Evolutionary conservation across 2,329 filamentous ascomycete genomes (phyloP).

Genomic region (Arthrobotrys musiformis): DNA sequence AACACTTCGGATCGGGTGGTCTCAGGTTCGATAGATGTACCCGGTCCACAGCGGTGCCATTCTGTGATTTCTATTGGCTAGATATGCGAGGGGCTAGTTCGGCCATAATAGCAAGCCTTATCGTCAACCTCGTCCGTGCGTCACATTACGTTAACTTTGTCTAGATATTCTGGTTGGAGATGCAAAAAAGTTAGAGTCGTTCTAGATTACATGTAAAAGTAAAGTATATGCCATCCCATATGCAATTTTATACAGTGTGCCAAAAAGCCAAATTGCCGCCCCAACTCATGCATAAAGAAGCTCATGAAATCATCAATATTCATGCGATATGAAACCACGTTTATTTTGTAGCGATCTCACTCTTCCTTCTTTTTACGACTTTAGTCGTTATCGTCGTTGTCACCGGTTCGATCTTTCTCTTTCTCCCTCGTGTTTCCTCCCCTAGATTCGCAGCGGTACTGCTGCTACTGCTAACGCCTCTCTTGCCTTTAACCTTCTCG

Average conservation of each 20-base stretch:
- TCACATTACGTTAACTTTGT: neutral
- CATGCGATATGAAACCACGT: neutral
- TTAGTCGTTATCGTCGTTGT: neutral
- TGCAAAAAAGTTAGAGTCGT: neutral
- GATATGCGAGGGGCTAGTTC: neutral
- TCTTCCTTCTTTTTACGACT: conserved; percentile 6
- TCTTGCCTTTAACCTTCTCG: conserved; percentile 53
- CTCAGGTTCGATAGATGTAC: neutral
- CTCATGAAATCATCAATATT: neutral
- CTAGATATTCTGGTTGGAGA: neutral
- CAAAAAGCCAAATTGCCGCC: neutral
- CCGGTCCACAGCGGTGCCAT: neutral
- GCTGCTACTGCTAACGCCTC: conserved; percentile 30
- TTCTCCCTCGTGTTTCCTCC: neutral
- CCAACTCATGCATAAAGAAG: too few relatives aligned
- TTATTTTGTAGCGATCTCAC: conserved; percentile 7
- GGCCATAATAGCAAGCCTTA: neutral
- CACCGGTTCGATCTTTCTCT: conserved; percentile 3
- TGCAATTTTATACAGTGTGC: conserved; percentile 17
- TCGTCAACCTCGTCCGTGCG: neutral
- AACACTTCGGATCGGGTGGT: too few relatives aligned
- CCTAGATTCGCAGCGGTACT: neutral
- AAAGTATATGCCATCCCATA: neutral
- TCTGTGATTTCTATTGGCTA: neutral
- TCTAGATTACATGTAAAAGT: conserved; percentile 9